These are phyloP conservation scores for Syzygium malaccense DNA, from an alignment of 441 rosid species.

Conservation along the genomic window DNA sequence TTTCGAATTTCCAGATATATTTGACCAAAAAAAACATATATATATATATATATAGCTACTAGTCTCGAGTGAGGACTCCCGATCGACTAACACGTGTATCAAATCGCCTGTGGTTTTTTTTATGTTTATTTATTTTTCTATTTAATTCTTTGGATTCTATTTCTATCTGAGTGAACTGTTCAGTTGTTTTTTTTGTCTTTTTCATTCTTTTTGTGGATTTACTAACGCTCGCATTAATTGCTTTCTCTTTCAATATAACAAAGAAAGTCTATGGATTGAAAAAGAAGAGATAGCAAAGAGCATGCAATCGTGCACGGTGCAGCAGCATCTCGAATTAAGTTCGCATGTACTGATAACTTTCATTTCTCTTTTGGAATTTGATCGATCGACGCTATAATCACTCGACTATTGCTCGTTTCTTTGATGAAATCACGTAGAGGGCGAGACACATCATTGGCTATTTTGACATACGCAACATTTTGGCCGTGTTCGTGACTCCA, in stretches of 20 bases:
- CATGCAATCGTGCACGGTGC: background rate
- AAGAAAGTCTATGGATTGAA: background rate
- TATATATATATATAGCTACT: background rate
- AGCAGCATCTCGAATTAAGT: background rate
- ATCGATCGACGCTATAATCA: background rate
- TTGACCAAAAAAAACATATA: background rate
- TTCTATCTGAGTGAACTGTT: background rate
- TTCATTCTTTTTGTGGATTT: background rate
- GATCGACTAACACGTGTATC: background rate
- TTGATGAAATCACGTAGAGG: background rate
- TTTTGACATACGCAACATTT: background rate
- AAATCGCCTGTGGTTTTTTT: background rate
- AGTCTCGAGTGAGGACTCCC: background rate
- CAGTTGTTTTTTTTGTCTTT: rapidly evolving
- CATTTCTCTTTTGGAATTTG: background rate
- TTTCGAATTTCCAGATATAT: background rate
- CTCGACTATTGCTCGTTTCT: background rate
- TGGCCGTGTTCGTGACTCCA: rapidly evolving
- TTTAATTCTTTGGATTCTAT: background rate
- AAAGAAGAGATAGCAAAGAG: background rate
- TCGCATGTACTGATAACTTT: background rate
- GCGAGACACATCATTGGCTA: rapidly evolving
- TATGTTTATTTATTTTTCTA: background rate
- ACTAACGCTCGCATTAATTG: background rate
- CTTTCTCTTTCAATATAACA: background rate